These are phyloP conservation scores for Omphalea diandra DNA, from an alignment of 441 rosid genomes.

Conservation along the genomic window DNA sequence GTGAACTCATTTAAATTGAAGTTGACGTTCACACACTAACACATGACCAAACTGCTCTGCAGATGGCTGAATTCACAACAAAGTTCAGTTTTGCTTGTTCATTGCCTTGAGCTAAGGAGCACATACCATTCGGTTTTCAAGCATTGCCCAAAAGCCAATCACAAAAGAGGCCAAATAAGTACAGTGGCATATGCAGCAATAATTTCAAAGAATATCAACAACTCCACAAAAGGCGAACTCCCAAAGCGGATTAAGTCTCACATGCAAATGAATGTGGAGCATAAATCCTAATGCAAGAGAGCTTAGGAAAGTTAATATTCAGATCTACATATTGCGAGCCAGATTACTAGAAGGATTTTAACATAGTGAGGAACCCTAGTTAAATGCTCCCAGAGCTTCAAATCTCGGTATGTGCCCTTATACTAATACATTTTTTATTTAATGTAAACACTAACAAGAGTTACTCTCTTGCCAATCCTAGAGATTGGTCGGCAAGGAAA, in stretches of 20 bases:
- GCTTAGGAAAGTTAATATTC: not conserved
- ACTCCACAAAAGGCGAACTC: not conserved
- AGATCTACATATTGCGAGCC: not conserved
- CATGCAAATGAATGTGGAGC: conserved; percentile 1
- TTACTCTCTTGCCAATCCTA: not conserved
- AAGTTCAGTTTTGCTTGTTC: not conserved
- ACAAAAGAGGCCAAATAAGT: not conserved
- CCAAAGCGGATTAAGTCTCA: not conserved
- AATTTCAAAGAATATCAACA: not conserved
- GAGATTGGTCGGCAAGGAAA: not conserved
- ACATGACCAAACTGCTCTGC: not conserved
- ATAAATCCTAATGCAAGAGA: not conserved
- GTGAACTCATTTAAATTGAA: not conserved
- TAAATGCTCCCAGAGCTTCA: not conserved
- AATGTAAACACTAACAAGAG: not conserved
- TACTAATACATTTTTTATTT: not conserved
- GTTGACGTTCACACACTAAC: not conserved
- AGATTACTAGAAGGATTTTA: not conserved
- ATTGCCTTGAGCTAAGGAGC: not conserved
- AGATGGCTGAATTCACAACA: not conserved
- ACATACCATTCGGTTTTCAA: not conserved
- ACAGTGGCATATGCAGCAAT: not conserved
- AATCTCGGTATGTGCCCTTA: not conserved
- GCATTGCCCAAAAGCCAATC: not conserved
- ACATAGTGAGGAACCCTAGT: not conserved